A percentile compares a stretch with the other conserved stretches of the same genome.
Evolutionary conservation across 1,284 basidiomycete species (phyloP).

Genomic region (Boletus coffeatus): DNA sequence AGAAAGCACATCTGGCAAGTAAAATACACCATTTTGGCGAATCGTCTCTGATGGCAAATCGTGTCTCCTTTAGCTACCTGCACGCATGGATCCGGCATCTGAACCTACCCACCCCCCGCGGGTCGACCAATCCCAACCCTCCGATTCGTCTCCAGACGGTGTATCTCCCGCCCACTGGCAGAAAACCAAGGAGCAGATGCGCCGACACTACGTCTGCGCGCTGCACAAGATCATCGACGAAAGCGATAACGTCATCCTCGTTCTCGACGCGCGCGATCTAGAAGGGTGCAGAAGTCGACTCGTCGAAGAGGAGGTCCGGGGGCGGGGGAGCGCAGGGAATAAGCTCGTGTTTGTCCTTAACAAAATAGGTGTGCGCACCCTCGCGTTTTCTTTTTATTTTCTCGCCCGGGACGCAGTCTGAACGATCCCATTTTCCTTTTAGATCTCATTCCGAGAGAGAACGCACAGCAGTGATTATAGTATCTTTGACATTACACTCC

Average conservation of each 20-base stretch:
- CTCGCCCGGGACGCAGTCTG: no score
- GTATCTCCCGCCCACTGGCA: no score
- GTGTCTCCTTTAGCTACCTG: constrained; percentile 14
- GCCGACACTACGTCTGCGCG: constrained; percentile 64
- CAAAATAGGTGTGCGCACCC: constrained; percentile 71
- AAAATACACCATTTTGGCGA: not conserved
- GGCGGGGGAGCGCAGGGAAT: constrained; percentile 82
- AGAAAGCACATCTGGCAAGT: constrained; percentile 36
- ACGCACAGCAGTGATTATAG: no score
- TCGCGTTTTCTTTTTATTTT: no score
- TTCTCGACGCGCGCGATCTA: constrained; percentile 89
- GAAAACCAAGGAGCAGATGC: constrained; percentile 65
- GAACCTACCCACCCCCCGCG: constrained; percentile 48
- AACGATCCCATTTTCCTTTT: no score
- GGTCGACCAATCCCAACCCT: constrained; percentile 20
- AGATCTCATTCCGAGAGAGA: no score
- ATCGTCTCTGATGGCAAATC: no score
- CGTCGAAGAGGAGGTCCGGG: constrained; percentile 86
- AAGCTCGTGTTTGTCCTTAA: constrained; percentile 87
- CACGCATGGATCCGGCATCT: constrained; percentile 50
- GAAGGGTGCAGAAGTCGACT: constrained; percentile 83
- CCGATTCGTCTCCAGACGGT: constrained; percentile 24
- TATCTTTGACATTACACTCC: no score
- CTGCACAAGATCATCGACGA: constrained; percentile 92
- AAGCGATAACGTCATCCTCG: constrained; percentile 85